Evolutionary conservation across 129 eudicot genomes (phyloP).

Genomic region (Silybum marianum): DNA sequence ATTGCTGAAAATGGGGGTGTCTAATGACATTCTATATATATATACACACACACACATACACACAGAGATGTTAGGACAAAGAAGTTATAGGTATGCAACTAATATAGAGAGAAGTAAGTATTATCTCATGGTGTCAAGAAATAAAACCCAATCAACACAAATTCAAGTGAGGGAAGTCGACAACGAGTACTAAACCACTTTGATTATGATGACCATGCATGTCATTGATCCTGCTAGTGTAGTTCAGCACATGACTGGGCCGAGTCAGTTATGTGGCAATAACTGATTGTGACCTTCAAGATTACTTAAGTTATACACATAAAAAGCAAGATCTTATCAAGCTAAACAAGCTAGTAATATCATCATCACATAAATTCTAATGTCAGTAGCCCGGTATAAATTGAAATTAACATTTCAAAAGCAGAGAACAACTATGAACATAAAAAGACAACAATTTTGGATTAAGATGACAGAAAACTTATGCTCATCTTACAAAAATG

Average conservation of each 20-base stretch:
- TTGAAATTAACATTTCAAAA: background rate
- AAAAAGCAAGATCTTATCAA: conserved; percentile 1
- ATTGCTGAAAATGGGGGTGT: background rate
- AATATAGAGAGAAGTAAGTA: background rate
- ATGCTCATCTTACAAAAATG: background rate
- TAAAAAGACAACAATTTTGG: background rate
- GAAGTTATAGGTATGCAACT: background rate
- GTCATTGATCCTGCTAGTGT: background rate
- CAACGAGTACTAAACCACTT: background rate
- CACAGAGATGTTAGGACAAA: background rate
- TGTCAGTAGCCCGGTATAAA: background rate
- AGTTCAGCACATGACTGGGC: background rate
- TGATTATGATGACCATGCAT: background rate
- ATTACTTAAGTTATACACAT: background rate
- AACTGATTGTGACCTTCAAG: conserved; percentile 1
- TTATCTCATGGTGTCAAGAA: background rate
- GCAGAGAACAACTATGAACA: background rate
- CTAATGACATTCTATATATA: background rate
- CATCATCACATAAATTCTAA: background rate
- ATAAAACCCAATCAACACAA: background rate
- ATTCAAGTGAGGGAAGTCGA: background rate
- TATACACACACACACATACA: background rate
- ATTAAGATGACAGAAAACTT: background rate
- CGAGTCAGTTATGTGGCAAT: background rate
- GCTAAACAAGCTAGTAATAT: background rate